These are phyloP conservation scores for Fusarium siculi DNA, from an alignment of 2,329 filamentous ascomycete species.

Conservation along the genomic window DNA sequence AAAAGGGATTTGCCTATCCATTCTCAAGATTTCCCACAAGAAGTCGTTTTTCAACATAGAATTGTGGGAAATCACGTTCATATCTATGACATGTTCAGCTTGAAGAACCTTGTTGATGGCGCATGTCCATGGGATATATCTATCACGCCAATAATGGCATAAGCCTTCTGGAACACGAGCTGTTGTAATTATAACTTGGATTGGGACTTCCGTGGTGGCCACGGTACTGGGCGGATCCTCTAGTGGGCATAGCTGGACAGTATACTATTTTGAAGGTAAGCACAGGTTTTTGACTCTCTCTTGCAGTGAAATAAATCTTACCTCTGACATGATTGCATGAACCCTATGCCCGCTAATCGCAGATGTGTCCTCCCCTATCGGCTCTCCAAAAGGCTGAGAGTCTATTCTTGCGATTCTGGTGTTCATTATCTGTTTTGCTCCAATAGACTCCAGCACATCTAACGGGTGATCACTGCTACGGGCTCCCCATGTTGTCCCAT, in stretches of 20 bases:
- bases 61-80: not conserved
- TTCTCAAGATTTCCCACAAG: accelerated
- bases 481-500: no score
- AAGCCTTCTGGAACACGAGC: not conserved
- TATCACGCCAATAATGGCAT: accelerated
- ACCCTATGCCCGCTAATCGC: accelerated
- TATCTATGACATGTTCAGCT: not conserved
- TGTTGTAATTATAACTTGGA: not conserved
- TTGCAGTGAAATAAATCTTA: no score
- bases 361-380: no score
- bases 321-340: not conserved
- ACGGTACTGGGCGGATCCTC: no score
- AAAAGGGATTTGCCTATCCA: accelerated
- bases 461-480: no score
- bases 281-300: no score
- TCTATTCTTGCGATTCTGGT: no score
- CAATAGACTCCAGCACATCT: no score
- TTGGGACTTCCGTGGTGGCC: not conserved
- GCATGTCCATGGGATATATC: not conserved
- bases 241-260: not conserved
- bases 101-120: not conserved
- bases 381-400: no score
- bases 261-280: not conserved
- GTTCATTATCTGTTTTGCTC: no score
- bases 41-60: not conserved